Evolutionary conservation across 140 eudicot genomes (phyloP).

Genomic region (Stevia rebaudiana): DNA sequence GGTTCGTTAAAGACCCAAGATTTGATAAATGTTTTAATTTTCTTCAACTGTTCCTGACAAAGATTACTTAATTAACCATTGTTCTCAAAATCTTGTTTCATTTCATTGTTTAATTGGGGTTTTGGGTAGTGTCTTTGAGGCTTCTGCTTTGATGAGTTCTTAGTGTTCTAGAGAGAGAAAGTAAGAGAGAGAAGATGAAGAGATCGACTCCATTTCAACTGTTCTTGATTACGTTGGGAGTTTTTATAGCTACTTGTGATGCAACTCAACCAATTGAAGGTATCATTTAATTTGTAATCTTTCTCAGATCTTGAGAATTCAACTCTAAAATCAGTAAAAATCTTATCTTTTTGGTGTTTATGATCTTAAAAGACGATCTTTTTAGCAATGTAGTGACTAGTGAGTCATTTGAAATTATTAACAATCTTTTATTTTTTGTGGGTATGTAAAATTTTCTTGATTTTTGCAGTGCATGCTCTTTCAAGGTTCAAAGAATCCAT

Average conservation of each 20-base stretch:
- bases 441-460: conserved; percentile 11
- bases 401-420: neutral
- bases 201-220: conserved; percentile 9
- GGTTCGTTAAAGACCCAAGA: conserved; percentile 9
- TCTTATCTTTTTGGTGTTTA: conserved; percentile 1
- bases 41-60: conserved; percentile 4
- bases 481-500: conserved; percentile 33
- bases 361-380: neutral
- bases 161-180: conserved; percentile 25
- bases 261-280: conserved; percentile 36
- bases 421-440: neutral
- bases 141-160: conserved; percentile 18
- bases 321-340: neutral
- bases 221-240: conserved; percentile 20
- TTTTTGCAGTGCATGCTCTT: conserved; percentile 39
- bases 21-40: conserved; percentile 20
- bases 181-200: conserved; percentile 25
- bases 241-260: conserved; percentile 26
- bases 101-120: conserved; percentile 10
- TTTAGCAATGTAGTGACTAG: conserved; percentile 21
- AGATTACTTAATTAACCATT: conserved; percentile 9
- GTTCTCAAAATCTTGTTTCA: neutral
- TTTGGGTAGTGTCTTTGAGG: conserved; percentile 8
- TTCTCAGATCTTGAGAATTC: conserved; percentile 25
- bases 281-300: conserved; percentile 13